phyloP scores from a whole-genome alignment of 768 basidiomycete genomes.

The Kwoniella shandongensis region DNA sequence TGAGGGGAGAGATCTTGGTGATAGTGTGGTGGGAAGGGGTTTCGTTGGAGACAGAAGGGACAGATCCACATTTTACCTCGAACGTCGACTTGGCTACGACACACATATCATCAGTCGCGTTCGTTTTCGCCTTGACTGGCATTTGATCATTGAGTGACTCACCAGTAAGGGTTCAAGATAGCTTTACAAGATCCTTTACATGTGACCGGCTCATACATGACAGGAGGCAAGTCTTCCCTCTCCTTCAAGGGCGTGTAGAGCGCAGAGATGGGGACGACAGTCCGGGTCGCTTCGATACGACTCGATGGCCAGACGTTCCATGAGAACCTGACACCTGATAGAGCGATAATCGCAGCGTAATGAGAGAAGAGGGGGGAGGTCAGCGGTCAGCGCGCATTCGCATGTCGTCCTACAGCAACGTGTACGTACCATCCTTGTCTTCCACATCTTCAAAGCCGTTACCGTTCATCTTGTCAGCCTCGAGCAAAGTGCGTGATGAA shows the following conservation, averaged over 20 bases:
- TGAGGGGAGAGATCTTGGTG: conserved; percentile 90
- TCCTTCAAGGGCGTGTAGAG: conserved; percentile 94
- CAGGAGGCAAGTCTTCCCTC: conserved; percentile 89
- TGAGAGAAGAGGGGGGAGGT: not conserved
- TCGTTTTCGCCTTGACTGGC: too few relatives aligned
- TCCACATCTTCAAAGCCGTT: conserved; percentile 85
- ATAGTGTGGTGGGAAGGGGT: conserved; percentile 97
- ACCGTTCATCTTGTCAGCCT: conserved; percentile 56
- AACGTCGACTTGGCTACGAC: conserved; percentile 88
- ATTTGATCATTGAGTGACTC: conserved; percentile 42
- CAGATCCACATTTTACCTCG: conserved; percentile 99
- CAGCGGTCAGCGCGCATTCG: not conserved
- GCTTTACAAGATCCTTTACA: conserved; percentile 98
- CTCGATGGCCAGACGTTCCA: conserved; percentile 99
- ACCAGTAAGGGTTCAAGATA: conserved; percentile 97
- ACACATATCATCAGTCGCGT: too few relatives aligned
- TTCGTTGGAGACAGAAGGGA: conserved; percentile 94
- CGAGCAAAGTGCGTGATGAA: not conserved
- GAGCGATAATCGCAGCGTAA: not conserved
- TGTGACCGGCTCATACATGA: conserved; percentile 96
- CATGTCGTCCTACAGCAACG: not conserved
- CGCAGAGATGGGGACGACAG: conserved; percentile 97
- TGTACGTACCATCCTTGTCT: conserved; percentile 79
- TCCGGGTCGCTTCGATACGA: conserved; percentile 94
- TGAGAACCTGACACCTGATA: conserved; percentile 81